phyloP scores from a whole-genome alignment of 495 filamentous ascomycete species.

The Penicillium robsamsonii region DNA sequence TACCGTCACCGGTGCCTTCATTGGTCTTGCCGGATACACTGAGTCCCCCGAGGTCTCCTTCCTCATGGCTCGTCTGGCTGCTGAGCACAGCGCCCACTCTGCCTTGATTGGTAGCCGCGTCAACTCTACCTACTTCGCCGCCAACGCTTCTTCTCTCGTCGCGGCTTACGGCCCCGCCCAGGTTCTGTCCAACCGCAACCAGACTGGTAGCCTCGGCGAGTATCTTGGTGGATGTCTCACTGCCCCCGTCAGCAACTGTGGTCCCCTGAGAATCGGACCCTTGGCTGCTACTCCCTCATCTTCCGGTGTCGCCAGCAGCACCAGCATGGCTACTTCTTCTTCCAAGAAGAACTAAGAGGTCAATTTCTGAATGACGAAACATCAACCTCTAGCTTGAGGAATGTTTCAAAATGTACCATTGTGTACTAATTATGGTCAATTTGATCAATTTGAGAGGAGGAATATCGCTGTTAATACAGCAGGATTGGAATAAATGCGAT shows the following conservation, averaged over 20 bases:
- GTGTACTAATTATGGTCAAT: not conserved
- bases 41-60: constrained; percentile 36
- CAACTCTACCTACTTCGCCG: constrained; percentile 23
- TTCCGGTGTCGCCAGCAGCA: constrained; percentile 9
- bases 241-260: constrained; percentile 25
- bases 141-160: constrained; percentile 26
- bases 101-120: constrained; percentile 28
- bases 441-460: not conserved
- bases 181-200: constrained; percentile 22
- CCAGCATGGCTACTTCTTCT: not conserved
- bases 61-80: constrained; percentile 33
- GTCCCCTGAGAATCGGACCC: constrained; percentile 25
- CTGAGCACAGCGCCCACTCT: constrained; percentile 29
- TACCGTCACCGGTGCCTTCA: constrained; percentile 28
- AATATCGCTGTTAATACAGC: not conserved
- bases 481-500: not conserved
- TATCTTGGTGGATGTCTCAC: constrained; percentile 30
- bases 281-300: constrained; percentile 24
- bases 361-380: too few relatives aligned
- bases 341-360: not conserved
- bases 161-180: constrained; percentile 29
- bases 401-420: not conserved
- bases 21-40: constrained; percentile 34
- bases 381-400: not conserved
- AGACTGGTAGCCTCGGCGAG: constrained; percentile 29